Base-by-base conservation (phyloP, 139 green algal species). In the Desmodesmus armatus region DNA sequence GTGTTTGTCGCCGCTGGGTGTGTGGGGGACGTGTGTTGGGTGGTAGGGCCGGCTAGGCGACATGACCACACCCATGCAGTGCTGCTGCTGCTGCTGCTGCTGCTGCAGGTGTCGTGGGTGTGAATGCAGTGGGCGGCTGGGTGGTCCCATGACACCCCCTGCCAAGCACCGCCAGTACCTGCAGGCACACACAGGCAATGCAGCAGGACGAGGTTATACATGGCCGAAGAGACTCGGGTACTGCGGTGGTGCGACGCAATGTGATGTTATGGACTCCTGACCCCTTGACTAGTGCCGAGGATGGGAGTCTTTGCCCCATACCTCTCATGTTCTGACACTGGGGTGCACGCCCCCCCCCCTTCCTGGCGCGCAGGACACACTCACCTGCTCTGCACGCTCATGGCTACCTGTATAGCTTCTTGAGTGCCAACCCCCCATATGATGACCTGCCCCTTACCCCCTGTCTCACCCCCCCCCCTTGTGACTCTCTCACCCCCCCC, bases 141-240 rank as follows among this genome's bases (percentile, higher is more conserved):
- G 67, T 15, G 67, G 3, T 21, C 17, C 23, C 58, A 66, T 25
- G 15, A 40, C 4, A 31, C 44, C n/a, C n/a, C 51, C 39, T n/a
- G 63, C 80, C 35, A 87, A 55, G 71, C 82, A 82, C 5, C 82
- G 70, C 82, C 82, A 87, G 70, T 87, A 72, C 43, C 82, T 79
- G 66, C 15, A 47, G 13, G n/a, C 62, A 9, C 0, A 29, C 47
- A 80, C 41, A 39, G 47, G 2, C 9, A 31, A n/a, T 25, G 0
- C 27, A 65, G 44, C 43, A 67, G 44, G 1, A 40, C 15, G n/a
- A n/a, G 23, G 7, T 37, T 25, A 81, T 44, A 15, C 40, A 53
- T 11, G 25, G 31, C 3, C 44, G 49, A 21, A 78, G 31, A 15
- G 17, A 39, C 37, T 29, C 23, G 35, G 1, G 19, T 35, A 15